Evolutionary conservation across 192 early-diverging fungal species (phyloP).

Genomic region (Globomyces pollinis-pini): DNA sequence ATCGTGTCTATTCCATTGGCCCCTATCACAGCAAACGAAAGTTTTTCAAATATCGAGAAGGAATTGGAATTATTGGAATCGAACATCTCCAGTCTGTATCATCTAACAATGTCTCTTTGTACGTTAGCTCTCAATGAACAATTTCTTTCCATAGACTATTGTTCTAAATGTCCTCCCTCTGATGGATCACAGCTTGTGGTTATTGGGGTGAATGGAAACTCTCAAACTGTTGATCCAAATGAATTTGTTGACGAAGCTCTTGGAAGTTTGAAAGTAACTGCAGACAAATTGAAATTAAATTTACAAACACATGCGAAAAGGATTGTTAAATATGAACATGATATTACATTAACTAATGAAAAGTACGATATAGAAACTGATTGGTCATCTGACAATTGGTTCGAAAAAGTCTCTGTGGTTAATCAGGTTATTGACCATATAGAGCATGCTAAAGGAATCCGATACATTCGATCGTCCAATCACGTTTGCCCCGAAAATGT

Average conservation of each 20-base stretch:
- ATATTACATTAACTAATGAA: background rate
- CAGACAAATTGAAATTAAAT: background rate
- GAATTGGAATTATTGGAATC: background rate
- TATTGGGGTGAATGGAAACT: background rate
- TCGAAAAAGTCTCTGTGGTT: background rate
- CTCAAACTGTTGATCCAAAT: background rate
- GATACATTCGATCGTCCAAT: background rate
- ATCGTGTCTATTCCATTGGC: background rate
- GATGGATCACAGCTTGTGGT: background rate
- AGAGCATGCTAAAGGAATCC: background rate
- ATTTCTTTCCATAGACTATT: background rate
- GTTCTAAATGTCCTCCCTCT: background rate
- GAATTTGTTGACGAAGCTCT: constrained; percentile 3
- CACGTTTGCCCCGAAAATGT: background rate
- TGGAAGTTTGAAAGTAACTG: background rate
- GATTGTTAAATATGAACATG: background rate
- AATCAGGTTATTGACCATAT: background rate
- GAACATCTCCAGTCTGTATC: background rate
- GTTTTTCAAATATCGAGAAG: background rate
- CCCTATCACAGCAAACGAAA: background rate
- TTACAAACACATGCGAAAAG: background rate
- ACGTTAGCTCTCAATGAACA: background rate
- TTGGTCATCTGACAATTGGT: background rate
- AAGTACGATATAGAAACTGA: background rate
- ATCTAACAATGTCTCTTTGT: background rate